Conservation (phyloP, 495 filamentous ascomycete genomes). For the Neurospora tetraspora region DNA sequence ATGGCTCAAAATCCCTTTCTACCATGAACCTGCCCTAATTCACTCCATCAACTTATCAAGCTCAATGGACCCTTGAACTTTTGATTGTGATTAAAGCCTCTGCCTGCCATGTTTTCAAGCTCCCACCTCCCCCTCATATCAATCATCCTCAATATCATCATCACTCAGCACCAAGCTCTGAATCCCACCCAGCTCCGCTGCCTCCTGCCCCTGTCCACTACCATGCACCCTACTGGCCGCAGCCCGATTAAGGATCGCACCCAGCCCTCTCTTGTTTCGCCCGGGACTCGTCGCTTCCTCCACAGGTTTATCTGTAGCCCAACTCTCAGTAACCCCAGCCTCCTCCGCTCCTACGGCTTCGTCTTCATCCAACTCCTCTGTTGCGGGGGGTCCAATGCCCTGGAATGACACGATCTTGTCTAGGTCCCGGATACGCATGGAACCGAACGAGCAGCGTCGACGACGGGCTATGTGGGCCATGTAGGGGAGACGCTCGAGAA, state of each 20-base stretch:
- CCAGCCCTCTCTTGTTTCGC: conserved; percentile 20
- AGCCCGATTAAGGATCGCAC: conserved; percentile 18
- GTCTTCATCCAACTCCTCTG: conserved; percentile 8
- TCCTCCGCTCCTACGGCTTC: conserved; percentile 38
- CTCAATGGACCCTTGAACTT: background rate
- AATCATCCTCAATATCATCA: conserved; percentile 92
- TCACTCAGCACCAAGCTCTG: conserved; percentile 73
- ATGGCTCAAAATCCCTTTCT: background rate
- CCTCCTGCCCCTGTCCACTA: conserved; percentile 9
- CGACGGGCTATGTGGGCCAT: conserved; percentile 52
- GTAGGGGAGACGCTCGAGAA: conserved; percentile 81
- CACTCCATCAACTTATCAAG: background rate
- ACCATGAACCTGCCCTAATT: background rate
- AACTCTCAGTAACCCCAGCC: conserved; percentile 30
- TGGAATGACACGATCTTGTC: conserved; percentile 59
- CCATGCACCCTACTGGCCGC: conserved; percentile 8
- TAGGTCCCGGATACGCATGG: conserved; percentile 39
- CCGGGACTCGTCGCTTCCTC: conserved; percentile 33
- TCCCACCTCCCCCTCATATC: background rate
- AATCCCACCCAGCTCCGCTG: conserved; percentile 32
- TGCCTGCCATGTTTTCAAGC: background rate
- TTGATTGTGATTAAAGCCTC: accelerated
- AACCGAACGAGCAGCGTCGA: conserved; percentile 18
- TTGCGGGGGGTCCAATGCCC: conserved; percentile 35
- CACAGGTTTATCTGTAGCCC: conserved; percentile 48